Percentiles rank a stretch among this genome's conserved stretches.
phyloP scores from a whole-genome alignment of 2,329 filamentous ascomycete genomes.

The Alternaria brassicae region DNA sequence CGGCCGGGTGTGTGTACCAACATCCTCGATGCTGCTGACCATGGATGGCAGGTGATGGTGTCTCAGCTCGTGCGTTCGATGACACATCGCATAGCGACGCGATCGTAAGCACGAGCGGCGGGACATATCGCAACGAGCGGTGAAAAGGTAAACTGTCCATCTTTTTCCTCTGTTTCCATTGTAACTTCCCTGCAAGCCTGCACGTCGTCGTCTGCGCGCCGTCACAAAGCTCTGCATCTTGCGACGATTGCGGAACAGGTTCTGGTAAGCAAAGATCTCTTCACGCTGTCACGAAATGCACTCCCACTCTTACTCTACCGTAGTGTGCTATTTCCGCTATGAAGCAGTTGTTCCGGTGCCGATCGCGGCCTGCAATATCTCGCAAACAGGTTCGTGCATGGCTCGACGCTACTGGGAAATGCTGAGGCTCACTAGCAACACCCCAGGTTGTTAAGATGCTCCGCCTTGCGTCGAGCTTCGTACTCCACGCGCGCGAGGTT shows the following conservation, averaged over 20 bases:
- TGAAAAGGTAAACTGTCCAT: background rate
- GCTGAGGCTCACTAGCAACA: background rate
- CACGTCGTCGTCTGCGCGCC: background rate
- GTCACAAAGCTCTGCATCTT: background rate
- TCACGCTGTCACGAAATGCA: background rate
- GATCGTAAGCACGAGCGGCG: background rate
- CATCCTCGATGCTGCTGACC: background rate
- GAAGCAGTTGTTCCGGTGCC: background rate
- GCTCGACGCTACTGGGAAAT: background rate
- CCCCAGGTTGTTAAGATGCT: background rate
- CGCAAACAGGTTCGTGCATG: background rate
- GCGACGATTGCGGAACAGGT: background rate
- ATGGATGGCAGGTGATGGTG: background rate
- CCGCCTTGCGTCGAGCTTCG: too few species aligned
- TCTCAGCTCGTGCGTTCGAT: background rate
- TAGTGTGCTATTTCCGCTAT: background rate
- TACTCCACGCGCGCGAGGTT: background rate
- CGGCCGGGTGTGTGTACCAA: too few species aligned
- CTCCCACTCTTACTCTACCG: background rate
- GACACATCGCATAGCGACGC: background rate
- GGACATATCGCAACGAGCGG: background rate
- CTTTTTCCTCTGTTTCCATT: background rate
- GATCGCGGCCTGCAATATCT: background rate
- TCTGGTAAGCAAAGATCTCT: background rate
- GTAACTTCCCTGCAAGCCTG: background rate